Conservation (phyloP, 2,329 filamentous ascomycete species). For the Epichloe baconii region DNA sequence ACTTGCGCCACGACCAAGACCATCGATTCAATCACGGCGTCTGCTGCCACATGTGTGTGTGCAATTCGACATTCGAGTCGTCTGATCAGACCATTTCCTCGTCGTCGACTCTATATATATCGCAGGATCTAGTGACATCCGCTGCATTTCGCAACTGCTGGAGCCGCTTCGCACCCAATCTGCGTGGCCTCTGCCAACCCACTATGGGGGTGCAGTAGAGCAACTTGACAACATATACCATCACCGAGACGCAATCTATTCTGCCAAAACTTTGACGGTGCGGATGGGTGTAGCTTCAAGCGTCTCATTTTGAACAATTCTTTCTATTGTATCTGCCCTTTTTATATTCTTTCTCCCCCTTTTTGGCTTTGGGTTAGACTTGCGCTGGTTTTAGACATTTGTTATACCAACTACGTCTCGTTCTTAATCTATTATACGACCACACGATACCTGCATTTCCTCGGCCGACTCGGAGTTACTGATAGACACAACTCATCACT, state of each 20-base stretch:
- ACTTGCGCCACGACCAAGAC: not conserved
- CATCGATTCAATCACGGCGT: not conserved
- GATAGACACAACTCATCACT: constrained; percentile 1
- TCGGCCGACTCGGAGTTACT: constrained; percentile 10
- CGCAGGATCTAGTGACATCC: constrained; percentile 2
- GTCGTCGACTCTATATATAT: not conserved
- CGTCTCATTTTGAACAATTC: constrained; percentile 1
- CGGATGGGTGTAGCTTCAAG: constrained; percentile 13
- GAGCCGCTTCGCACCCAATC: not conserved
- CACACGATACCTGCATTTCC: constrained; percentile 10
- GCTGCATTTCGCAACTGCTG: constrained; percentile 3
- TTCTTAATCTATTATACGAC: constrained; percentile 9
- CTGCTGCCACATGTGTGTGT: not conserved
- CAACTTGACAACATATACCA: constrained; percentile 8
- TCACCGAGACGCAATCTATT: constrained; percentile 4
- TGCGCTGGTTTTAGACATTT: constrained; percentile 25
- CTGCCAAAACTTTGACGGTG: constrained; percentile 8
- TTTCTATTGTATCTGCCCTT: constrained; percentile 3
- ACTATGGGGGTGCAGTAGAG: constrained; percentile 10
- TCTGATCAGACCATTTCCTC: constrained; percentile 1
- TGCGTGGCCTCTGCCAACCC: constrained; percentile 5
- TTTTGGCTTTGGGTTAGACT: constrained; percentile 24
- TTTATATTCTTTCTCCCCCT: constrained; percentile 13
- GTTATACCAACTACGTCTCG: constrained; percentile 11
- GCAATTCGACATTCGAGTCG: not conserved